Evolutionary conservation across 1,284 basidiomycete genomes (phyloP).

Genomic region (Apiotrichum brassicae): DNA sequence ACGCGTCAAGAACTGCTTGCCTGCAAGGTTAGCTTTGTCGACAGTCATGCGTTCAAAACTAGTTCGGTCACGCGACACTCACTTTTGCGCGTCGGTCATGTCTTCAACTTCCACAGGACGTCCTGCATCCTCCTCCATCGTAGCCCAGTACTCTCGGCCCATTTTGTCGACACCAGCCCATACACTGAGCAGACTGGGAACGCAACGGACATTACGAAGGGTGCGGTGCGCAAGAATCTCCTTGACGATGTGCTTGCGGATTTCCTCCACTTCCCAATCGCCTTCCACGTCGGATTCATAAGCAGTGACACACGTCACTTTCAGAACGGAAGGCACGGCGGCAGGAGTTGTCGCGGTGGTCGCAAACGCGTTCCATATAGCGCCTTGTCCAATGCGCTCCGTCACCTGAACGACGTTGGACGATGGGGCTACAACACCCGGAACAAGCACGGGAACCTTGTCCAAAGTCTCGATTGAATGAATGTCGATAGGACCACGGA

Average conservation of each 20-base stretch:
- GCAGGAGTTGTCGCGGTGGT: background rate
- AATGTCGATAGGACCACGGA: conserved; percentile 1
- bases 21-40: background rate
- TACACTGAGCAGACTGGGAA: background rate
- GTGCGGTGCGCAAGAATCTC: conserved; percentile 3
- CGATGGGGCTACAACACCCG: background rate
- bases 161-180: conserved; percentile 1
- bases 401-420: background rate
- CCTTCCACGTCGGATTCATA: background rate
- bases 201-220: background rate
- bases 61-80: background rate
- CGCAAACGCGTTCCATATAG: conserved; percentile 2
- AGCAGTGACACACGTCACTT: conserved; percentile 1
- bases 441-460: background rate
- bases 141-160: conserved; percentile 3
- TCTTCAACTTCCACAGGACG: background rate
- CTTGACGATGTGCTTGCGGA: conserved; percentile 2
- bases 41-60: no score
- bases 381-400: conserved; percentile 3
- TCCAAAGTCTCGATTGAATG: background rate
- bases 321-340: background rate
- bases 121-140: conserved; percentile 2
- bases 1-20: conserved; percentile 1
- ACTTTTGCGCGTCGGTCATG: conserved; percentile 1
- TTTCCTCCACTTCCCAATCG: background rate